Base-by-base conservation (phyloP, 1,284 basidiomycete species). In the Volvariella surrecta region DNA sequence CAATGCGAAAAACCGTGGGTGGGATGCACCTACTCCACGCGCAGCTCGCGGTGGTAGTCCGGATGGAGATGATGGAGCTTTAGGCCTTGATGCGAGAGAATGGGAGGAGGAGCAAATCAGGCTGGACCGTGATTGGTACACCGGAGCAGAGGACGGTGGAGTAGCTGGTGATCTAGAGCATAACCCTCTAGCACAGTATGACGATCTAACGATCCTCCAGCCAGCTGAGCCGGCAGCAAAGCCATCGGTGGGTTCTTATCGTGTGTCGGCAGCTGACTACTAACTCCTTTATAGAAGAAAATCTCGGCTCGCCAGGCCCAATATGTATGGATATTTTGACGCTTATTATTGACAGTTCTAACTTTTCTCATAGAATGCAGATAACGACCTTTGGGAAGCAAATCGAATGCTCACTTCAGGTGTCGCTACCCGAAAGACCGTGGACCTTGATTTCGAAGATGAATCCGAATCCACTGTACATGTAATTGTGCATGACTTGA, bases 331-430 rank as follows among this genome's bases (percentile, higher is more conserved):
- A 11, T 3, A n/a, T 21, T 42, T 24, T n/a, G 15, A 15, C 34
- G 37, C 3, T 15, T 7, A 30, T 40, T 22, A 13, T 32, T 34
- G 18, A 13, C 30, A 39, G 44, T 28, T 52, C 22, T 24, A 30
- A n/a, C 21, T 31, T 41, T n/a, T 40, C 31, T 10, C 38, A 2
- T 56, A 93, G 88, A 97, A 97, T 54, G 90, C 90, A 17, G 96
- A 99, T 60, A 95, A 94, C 53, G 95, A 99, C 53, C 70, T 95
- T 1, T 99, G 96, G 96, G 96, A 99, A 68, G 89, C 88, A 4
- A 98, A 99, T 56, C 88, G 94, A 56, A 91, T 99, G 83, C 73
- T 93, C 9, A 92, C 89, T 0, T 97, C 94, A 10, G 96, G 96
- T 56, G 84, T 98, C 11, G 89, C 89, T 1, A 89, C 89, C 3